Evolutionary conservation across 257 asterid species (phyloP), one percentile per base, ranked within the genome.

Genomic region (Nicotiana knightiana): DNA sequence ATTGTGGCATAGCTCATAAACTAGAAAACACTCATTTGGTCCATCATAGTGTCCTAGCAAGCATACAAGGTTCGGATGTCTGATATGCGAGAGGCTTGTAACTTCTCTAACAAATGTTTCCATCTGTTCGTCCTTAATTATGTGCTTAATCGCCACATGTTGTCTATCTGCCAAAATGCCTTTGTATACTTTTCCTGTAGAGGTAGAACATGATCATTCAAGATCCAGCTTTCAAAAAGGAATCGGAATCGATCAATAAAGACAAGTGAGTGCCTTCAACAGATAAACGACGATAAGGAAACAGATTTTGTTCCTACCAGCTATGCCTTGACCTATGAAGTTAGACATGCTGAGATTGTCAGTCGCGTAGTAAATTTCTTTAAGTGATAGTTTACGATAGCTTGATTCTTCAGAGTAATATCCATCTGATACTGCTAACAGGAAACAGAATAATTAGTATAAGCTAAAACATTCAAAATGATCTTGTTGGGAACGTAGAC

Each of bases 251-350:
- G 3, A 28, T 64, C 81, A 37, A 28, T 4, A 43, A 18, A 28
- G 15, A 13, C 15, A 58, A 33, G 4, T 10, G 32, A 67, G 16
- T 54, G 17, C 26, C 48, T 54, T 63, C 37, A 16, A 54, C 30
- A 58, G 11, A n/a, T 30, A 11, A 51, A 70, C 28, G 18, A 59
- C 28, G 18, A 59, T 18, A 62, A 76, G 43, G 48, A 53, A 18
- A 57, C 9, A 26, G 16, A 48, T 75, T 28, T 4, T 26, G 79
- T 5, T 43, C 85, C 83, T 73, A 89, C 98, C 98, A 81, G 98
- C 97, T 75, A 94, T 81, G 58, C 97, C 98, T 82, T 94, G 95
- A 8, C 97, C 98, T 30, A 94, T 94, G 85, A 91, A 89, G 89
- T 94, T 91, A n/a, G 88, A 59, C 79, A 87, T 88, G 59, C 89